These are phyloP conservation scores for Rhodotorula mucilaginosa DNA, from an alignment of 1,284 basidiomycete species.

Conservation along the genomic window DNA sequence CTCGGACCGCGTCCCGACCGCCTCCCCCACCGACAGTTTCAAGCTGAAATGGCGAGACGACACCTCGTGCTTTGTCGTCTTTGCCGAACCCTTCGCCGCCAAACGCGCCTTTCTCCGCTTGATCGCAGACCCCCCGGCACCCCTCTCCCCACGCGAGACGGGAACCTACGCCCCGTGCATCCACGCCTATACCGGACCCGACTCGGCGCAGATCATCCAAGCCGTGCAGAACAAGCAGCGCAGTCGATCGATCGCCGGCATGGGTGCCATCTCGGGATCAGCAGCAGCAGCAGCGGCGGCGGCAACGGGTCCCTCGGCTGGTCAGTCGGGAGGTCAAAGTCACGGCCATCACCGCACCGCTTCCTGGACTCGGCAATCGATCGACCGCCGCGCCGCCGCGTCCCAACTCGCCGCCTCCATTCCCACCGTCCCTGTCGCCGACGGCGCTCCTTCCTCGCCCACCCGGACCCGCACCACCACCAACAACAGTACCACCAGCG, in stretches of 20 bases:
- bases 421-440: background rate
- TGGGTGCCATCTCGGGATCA: background rate
- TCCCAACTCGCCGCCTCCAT: background rate
- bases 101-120: conserved; percentile 92
- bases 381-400: conserved; percentile 35
- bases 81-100: conserved; percentile 63
- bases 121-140: conserved; percentile 73
- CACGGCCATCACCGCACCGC: conserved; percentile 1
- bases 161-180: conserved; percentile 56
- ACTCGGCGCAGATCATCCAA: conserved; percentile 84
- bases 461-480: background rate
- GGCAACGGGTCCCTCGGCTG: background rate
- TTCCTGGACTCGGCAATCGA: conserved; percentile 17
- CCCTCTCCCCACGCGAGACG: conserved; percentile 56
- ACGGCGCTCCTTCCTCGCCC: background rate
- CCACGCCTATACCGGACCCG: conserved; percentile 88
- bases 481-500: background rate
- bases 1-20: conserved; percentile 71
- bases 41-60: conserved; percentile 99
- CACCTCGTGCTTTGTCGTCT: conserved; percentile 91
- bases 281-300: background rate
- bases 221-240: conserved; percentile 64
- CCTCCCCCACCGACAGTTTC: conserved; percentile 74
- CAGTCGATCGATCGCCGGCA: conserved; percentile 34
- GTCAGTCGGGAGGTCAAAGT: background rate